These are phyloP conservation scores for Trichoderma virens DNA, from an alignment of 495 filamentous ascomycete genomes.

Conservation along the genomic window DNA sequence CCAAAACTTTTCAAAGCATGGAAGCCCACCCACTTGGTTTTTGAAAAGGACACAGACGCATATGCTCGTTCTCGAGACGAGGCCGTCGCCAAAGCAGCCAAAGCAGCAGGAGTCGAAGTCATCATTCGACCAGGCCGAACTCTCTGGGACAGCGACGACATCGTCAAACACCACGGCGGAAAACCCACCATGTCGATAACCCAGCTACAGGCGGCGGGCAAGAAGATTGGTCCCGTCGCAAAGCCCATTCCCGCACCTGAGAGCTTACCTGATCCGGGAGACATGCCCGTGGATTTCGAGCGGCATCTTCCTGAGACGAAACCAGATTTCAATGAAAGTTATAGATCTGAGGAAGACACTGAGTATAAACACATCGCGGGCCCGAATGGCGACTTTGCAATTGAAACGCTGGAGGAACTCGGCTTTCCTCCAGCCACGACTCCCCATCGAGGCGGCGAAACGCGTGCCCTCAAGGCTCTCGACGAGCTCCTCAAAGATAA, in stretches of 20 bases:
- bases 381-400: slow-evolving; percentile 51
- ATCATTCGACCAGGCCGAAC: slow-evolving; percentile 52
- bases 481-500: slow-evolving; percentile 45
- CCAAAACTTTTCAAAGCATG: slow-evolving; percentile 60
- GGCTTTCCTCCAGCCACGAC: slow-evolving; percentile 51
- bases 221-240: slow-evolving; percentile 43
- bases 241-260: slow-evolving; percentile 47
- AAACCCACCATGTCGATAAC: slow-evolving; percentile 64
- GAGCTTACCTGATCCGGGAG: slow-evolving; percentile 52
- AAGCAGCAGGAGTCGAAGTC: slow-evolving; percentile 56
- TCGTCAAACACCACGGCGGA: slow-evolving; percentile 53
- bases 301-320: slow-evolving; percentile 34
- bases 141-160: slow-evolving; percentile 58
- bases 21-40: slow-evolving; percentile 62
- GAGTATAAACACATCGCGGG: slow-evolving; percentile 53
- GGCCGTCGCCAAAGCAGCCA: slow-evolving; percentile 44
- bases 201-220: slow-evolving; percentile 46
- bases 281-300: slow-evolving; percentile 47
- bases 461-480: slow-evolving; percentile 44
- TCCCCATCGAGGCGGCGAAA: slow-evolving; percentile 57
- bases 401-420: slow-evolving; percentile 55
- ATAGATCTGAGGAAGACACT: slow-evolving; percentile 37
- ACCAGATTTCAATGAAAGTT: slow-evolving; percentile 48
- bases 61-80: slow-evolving; percentile 56
- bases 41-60: slow-evolving; percentile 66